Conservation (phyloP, 495 filamentous ascomycete species). For the Alectoria sarmentosa region DNA sequence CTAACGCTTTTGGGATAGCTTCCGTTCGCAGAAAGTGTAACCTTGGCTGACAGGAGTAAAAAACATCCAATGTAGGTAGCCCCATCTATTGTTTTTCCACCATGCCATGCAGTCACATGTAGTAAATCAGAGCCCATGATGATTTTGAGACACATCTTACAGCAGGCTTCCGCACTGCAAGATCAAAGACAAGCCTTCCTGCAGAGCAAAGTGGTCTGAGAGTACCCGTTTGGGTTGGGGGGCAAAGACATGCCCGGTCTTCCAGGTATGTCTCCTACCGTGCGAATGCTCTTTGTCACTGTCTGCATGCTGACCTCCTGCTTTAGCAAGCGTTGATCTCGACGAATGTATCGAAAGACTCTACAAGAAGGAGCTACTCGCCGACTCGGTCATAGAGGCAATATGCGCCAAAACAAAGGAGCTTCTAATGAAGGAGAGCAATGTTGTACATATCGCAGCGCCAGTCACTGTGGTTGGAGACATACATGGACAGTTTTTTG, state of each 20-base stretch:
- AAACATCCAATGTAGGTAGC: background rate
- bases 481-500: slow-evolving; percentile 98
- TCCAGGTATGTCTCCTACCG: slow-evolving; percentile 54
- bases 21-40: background rate
- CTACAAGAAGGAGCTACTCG: slow-evolving; percentile 91
- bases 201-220: background rate
- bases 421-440: slow-evolving; percentile 98
- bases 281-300: no score
- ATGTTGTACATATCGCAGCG: slow-evolving; percentile 93
- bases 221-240: slow-evolving; percentile 4
- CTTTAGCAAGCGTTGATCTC: slow-evolving; percentile 84
- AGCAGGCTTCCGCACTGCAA: slow-evolving; percentile 17
- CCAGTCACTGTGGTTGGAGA: slow-evolving; percentile 98
- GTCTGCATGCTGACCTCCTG: slow-evolving; percentile 18
- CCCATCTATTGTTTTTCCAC: slow-evolving; percentile 12
- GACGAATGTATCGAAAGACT: slow-evolving; percentile 96
- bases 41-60: background rate
- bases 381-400: slow-evolving; percentile 96
- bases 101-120: slow-evolving; percentile 21
- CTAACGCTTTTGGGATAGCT: slow-evolving; percentile 12
- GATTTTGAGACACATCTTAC: slow-evolving; percentile 17
- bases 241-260: slow-evolving; percentile 73
- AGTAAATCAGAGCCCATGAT: slow-evolving; percentile 10
- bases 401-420: slow-evolving; percentile 99
- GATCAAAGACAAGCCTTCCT: slow-evolving; percentile 8